phyloP scores from a whole-genome alignment of 208 protist species.

The Crithidia thermophila region DNA sequence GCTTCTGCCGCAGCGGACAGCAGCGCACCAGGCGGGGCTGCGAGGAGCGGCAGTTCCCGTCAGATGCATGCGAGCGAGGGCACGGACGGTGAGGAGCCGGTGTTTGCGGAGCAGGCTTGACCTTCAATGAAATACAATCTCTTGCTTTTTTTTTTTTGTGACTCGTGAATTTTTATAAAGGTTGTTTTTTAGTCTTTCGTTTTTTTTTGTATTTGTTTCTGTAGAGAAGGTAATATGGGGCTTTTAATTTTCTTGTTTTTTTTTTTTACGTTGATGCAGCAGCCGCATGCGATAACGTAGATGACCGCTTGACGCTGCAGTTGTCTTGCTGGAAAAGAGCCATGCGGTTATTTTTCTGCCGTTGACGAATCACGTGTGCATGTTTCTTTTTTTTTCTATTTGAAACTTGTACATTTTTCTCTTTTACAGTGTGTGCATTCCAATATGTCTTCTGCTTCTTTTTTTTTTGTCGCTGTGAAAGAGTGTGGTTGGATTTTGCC shows the following conservation, averaged over 20 bases:
- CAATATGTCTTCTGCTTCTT: not conserved
- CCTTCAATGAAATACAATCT: no score
- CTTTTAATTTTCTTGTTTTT: not conserved
- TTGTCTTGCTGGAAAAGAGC: no score
- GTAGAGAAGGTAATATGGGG: not conserved
- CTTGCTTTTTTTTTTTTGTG: not conserved
- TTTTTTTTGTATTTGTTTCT: not conserved
- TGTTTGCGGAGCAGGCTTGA: not conserved
- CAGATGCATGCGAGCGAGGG: not conserved
- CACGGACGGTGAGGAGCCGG: not conserved
- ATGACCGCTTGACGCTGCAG: no score
- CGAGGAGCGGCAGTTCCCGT: not conserved
- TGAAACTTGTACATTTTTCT: conserved; percentile 6
- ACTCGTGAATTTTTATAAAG: not conserved
- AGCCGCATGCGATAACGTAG: not conserved
- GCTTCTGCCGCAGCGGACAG: not conserved
- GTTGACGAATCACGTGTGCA: conserved; percentile 2
- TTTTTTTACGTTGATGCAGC: not conserved
- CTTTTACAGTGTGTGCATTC: no score
- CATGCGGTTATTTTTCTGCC: not conserved
- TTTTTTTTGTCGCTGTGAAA: not conserved
- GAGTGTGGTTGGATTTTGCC: not conserved
- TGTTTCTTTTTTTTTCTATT: conserved; percentile 34
- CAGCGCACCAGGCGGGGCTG: not conserved
- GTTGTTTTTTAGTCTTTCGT: not conserved